Conservation (phyloP, 1,139 yeast species). For the Geotrichum restrictum region DNA sequence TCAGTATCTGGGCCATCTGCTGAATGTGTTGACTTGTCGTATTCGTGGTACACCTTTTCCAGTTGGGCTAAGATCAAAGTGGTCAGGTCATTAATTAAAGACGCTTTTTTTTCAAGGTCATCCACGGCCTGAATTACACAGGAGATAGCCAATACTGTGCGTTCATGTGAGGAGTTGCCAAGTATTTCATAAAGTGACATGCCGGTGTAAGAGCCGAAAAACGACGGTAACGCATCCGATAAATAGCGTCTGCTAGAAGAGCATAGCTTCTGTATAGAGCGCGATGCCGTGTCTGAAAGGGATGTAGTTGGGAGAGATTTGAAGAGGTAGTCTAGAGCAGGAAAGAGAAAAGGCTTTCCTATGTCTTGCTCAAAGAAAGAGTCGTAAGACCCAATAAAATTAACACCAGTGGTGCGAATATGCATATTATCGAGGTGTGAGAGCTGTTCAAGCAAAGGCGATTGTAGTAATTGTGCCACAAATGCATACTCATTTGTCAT, state of each 20-base stretch:
- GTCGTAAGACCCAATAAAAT: constrained; percentile 38
- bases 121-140: constrained; percentile 36
- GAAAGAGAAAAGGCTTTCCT: constrained; percentile 33
- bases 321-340: constrained; percentile 36
- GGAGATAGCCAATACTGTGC: constrained; percentile 40
- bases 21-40: constrained; percentile 18
- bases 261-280: constrained; percentile 39
- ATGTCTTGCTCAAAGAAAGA: constrained; percentile 34
- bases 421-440: constrained; percentile 28
- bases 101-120: constrained; percentile 26
- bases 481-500: constrained; percentile 7
- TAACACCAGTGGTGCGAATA: constrained; percentile 39
- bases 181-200: constrained; percentile 25
- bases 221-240: constrained; percentile 31
- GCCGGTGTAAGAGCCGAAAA: constrained; percentile 34
- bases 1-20: constrained; percentile 17
- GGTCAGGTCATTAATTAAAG: constrained; percentile 29
- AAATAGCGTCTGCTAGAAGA: constrained; percentile 34
- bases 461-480: constrained; percentile 18
- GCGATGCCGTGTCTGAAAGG: constrained; percentile 37
- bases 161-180: constrained; percentile 31
- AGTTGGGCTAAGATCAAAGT: constrained; percentile 27
- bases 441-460: constrained; percentile 36
- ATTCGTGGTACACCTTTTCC: constrained; percentile 1
- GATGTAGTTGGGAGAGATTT: constrained; percentile 32